A percentile compares a stretch with the other conserved stretches of the same genome.
These are phyloP conservation scores for Podaxis sp. DNA, from an alignment of 768 basidiomycete genomes.

Conservation along the genomic window DNA sequence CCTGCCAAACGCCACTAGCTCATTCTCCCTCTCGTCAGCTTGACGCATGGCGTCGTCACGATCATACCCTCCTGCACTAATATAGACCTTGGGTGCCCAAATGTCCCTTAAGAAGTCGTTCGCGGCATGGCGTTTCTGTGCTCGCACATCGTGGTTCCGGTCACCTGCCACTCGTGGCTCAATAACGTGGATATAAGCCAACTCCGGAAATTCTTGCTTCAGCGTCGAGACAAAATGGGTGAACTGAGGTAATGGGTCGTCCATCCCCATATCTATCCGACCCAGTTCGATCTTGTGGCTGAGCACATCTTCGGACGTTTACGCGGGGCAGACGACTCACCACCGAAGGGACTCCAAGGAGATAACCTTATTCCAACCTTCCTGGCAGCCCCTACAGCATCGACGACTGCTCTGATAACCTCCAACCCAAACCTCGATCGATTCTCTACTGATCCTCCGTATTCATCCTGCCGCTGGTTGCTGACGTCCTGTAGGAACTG, in stretches of 20 bases:
- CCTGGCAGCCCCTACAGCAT: constrained; percentile 48
- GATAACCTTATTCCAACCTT: constrained; percentile 55
- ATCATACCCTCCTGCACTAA: constrained; percentile 46
- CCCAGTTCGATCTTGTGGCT: constrained; percentile 37
- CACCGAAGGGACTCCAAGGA: constrained; percentile 49
- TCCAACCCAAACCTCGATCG: constrained; percentile 55
- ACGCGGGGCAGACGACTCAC: constrained; percentile 21
- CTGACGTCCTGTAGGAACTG: constrained; percentile 30
- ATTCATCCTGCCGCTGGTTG: constrained; percentile 49
- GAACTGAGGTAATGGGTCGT: constrained; percentile 45
- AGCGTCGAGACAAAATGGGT: constrained; percentile 44
- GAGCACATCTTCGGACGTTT: neutral
- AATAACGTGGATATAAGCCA: constrained; percentile 48
- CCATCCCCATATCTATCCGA: constrained; percentile 38
- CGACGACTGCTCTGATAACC: constrained; percentile 46
- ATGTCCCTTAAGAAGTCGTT: constrained; percentile 46
- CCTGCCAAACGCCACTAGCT: constrained; percentile 31
- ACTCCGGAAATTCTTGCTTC: constrained; percentile 16
- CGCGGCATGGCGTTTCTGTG: constrained; percentile 20
- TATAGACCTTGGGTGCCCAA: constrained; percentile 41
- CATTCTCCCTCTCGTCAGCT: constrained; percentile 30
- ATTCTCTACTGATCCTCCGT: constrained; percentile 60
- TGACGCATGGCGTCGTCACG: constrained; percentile 36
- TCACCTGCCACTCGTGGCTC: constrained; percentile 33
- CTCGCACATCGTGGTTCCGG: neutral